phyloP scores from a whole-genome alignment of 176 grass and related monocot species.

The Lolium rigidum region DNA sequence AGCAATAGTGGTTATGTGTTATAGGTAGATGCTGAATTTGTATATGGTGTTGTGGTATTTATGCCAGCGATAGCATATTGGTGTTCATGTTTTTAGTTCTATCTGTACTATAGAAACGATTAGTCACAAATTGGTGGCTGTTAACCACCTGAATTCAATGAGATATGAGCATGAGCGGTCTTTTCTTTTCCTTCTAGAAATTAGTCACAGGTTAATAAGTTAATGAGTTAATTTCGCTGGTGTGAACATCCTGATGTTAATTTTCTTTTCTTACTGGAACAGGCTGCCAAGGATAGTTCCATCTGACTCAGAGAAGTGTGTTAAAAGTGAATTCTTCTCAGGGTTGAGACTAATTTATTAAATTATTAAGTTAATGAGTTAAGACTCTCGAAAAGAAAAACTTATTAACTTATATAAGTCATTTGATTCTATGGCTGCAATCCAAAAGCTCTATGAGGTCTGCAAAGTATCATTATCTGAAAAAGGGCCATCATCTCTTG shows the following conservation, averaged over 20 bases:
- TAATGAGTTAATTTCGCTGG: background rate
- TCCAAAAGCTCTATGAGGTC: constrained; percentile 71
- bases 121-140: background rate
- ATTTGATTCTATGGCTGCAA: constrained; percentile 49
- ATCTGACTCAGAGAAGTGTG: background rate
- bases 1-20: background rate
- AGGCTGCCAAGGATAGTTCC: constrained; percentile 23
- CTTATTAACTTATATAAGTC: constrained; percentile 43
- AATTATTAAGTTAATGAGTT: constrained; percentile 2
- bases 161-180: too few species aligned
- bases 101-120: background rate
- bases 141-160: background rate
- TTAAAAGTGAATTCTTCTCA: background rate
- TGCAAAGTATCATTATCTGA: constrained; percentile 62
- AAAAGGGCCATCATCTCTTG: constrained; percentile 56
- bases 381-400: background rate
- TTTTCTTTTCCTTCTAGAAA: too few species aligned
- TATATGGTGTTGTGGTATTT: background rate
- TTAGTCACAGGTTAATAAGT: background rate
- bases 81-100: background rate
- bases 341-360: constrained; percentile 31
- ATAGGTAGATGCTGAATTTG: background rate
- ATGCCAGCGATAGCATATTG: background rate
- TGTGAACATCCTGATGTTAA: constrained; percentile 13
- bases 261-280: constrained; percentile 24